Conservation (phyloP, 2,329 filamentous ascomycete genomes). For the Nothomitra cinnamomea region DNA sequence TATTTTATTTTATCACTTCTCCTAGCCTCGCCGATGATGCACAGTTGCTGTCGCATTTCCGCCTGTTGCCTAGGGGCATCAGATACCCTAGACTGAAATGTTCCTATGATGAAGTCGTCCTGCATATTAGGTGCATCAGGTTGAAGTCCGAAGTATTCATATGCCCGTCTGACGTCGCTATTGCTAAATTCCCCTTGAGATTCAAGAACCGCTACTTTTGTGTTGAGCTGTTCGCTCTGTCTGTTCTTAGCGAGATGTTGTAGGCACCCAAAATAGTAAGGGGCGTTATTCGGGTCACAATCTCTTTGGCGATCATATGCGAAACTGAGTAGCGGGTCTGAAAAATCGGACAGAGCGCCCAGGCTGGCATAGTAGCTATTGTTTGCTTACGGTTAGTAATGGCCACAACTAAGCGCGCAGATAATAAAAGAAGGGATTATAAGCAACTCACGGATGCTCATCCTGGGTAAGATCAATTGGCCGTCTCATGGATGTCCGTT, state of each 20-base stretch:
- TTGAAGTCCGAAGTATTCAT: conserved; percentile 33
- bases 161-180: conserved; percentile 39
- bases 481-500: conserved; percentile 3
- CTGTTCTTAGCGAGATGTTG: conserved; percentile 38
- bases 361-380: conserved; percentile 41
- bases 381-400: not conserved
- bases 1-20: conserved; percentile 39
- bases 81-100: conserved; percentile 40
- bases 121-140: conserved; percentile 28
- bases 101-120: conserved; percentile 44
- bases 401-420: not conserved
- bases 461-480: conserved; percentile 12
- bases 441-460: conserved; percentile 19
- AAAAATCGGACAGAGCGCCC: conserved; percentile 44
- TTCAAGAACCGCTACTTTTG: conserved; percentile 38
- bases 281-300: conserved; percentile 34
- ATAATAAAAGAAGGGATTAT: conserved; percentile 3
- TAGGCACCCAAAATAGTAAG: conserved; percentile 51
- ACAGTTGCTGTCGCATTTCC: conserved; percentile 37
- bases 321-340: conserved; percentile 41
- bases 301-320: conserved; percentile 43
- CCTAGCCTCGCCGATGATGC: conserved; percentile 41
- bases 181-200: conserved; percentile 40
- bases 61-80: conserved; percentile 37
- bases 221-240: conserved; percentile 37